These are phyloP conservation scores for Pelargonium nanum DNA, from an alignment of 345 rosid species.

Conservation along the genomic window DNA sequence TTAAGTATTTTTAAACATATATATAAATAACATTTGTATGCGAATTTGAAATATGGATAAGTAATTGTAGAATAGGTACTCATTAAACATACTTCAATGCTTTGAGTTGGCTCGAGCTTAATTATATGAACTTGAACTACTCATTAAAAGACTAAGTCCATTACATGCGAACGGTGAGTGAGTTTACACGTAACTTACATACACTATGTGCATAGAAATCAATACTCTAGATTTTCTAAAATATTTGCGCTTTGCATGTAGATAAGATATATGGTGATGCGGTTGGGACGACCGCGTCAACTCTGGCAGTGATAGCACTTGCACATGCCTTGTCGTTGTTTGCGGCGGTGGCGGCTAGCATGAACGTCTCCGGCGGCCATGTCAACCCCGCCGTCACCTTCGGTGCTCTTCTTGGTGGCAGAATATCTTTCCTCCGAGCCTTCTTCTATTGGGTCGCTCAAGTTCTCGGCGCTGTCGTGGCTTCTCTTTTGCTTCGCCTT, in stretches of 20 bases:
- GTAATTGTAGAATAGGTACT: no score
- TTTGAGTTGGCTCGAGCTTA: no score
- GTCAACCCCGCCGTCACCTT: slow-evolving; percentile 73
- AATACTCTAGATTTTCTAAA: no score
- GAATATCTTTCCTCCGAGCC: slow-evolving; percentile 49
- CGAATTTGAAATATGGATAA: no score
- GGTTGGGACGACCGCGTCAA: slow-evolving; percentile 22
- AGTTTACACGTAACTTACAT: no score
- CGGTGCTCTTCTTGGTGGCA: slow-evolving; percentile 55
- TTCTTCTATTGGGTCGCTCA: slow-evolving; percentile 67
- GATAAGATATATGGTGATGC: slow-evolving; percentile 18
- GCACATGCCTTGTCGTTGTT: slow-evolving; percentile 59
- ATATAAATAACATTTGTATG: no score
- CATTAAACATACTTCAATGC: no score
- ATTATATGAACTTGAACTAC: not conserved
- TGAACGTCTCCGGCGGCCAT: slow-evolving; percentile 64
- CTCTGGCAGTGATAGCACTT: slow-evolving; percentile 42
- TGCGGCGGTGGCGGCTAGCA: slow-evolving; percentile 47
- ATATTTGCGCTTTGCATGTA: not conserved
- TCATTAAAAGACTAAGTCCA: no score
- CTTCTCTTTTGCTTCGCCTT: slow-evolving; percentile 52
- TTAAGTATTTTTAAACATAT: no score
- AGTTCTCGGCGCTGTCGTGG: slow-evolving; percentile 52
- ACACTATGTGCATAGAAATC: no score
- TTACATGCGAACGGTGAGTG: no score